Base-by-base conservation (phyloP, 148 eudicot genomes). In the Drosera capensis region DNA sequence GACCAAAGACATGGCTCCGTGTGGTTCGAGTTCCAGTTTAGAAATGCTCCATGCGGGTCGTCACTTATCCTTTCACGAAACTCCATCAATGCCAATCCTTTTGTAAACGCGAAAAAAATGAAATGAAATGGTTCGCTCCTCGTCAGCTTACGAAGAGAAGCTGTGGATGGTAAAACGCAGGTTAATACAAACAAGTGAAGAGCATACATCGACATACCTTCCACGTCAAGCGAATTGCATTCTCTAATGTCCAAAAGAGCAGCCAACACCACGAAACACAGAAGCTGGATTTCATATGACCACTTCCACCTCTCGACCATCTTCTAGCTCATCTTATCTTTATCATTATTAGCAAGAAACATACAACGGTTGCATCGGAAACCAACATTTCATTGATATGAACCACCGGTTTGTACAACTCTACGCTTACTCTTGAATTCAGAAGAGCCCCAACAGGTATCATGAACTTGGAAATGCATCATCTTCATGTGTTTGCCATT, bases 271-370 rank as follows among this genome's bases (percentile, higher is more conserved):
- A 71, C 57, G 40, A 71, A 61, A 43, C 68, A 71, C 46, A 71
- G 66, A 25, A 66, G 50, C 37, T 71, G 71, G 54, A 71, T 52
- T 54, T 66, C 75, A 62, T 66, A 66, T 16, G 64, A 54, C n/a
- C n/a, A n/a, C 21, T 51, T 66, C 71, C 75, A 66, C 75, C 75
- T 65, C 52, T 52, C 71, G 25, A 60, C 71, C 75, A 71, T 71
- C 58, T 70, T 71, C 71, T 55, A 66, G 34, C 48, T 39, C 43
- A 61, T 56, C 64, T 64, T 23, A 52, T 48, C 51, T 13, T 55
- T 54, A 62, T 29, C 43, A 21, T 4, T 43, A n/a, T 41, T 52
- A 22, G 45, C 31, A 19, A 25, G 25, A 24, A 47, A 56, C 53
- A 39, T 48, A n/a, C n/a, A 30, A 40, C 59, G 54, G 46, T 59